Conservation (phyloP, 2,329 filamentous ascomycete genomes). For the Sporothrix phasma region DNA sequence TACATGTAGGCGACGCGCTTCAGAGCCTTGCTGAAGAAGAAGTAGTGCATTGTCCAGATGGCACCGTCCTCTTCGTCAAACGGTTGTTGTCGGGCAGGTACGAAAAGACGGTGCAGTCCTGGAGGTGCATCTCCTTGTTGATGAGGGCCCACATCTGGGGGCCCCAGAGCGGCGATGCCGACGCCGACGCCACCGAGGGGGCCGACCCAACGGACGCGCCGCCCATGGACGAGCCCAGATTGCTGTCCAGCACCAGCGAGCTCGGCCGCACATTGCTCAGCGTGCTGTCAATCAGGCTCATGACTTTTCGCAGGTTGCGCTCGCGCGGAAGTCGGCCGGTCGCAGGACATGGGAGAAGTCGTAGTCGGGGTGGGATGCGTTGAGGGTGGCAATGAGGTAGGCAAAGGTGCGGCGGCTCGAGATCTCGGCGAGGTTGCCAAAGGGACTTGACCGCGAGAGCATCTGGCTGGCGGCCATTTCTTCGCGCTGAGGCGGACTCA, state of each 20-base stretch:
- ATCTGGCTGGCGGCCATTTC: constrained; percentile 60
- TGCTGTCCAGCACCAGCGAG: constrained; percentile 29
- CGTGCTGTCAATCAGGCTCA: constrained; percentile 79
- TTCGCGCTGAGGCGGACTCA: constrained; percentile 72
- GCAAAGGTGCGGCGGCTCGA: constrained; percentile 87
- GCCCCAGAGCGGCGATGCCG: constrained; percentile 60
- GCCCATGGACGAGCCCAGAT: constrained; percentile 31
- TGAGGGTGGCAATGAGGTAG: constrained; percentile 91
- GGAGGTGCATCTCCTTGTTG: constrained; percentile 87
- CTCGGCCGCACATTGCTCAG: constrained; percentile 75
- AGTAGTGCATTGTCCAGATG: constrained; percentile 93
- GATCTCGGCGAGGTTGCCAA: constrained; percentile 79
- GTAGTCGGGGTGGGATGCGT: constrained; percentile 92
- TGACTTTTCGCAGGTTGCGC: constrained; percentile 66
- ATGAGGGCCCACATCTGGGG: constrained; percentile 86
- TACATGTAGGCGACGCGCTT: constrained; percentile 95
- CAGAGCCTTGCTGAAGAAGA: constrained; percentile 89
- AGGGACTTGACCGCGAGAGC: constrained; percentile 79
- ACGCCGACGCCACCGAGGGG: constrained; percentile 20
- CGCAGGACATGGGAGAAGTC: constrained; percentile 91
- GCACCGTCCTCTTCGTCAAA: constrained; percentile 87
- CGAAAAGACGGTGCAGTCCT: constrained; percentile 80
- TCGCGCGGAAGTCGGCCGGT: constrained; percentile 86
- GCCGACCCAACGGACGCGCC: constrained; percentile 15
- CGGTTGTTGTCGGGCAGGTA: constrained; percentile 81